A percentile compares a stretch with the other conserved stretches of the same genome.
Evolutionary conservation across 1,284 basidiomycete genomes (phyloP).

Genomic region (Rhizoctonia solani): DNA sequence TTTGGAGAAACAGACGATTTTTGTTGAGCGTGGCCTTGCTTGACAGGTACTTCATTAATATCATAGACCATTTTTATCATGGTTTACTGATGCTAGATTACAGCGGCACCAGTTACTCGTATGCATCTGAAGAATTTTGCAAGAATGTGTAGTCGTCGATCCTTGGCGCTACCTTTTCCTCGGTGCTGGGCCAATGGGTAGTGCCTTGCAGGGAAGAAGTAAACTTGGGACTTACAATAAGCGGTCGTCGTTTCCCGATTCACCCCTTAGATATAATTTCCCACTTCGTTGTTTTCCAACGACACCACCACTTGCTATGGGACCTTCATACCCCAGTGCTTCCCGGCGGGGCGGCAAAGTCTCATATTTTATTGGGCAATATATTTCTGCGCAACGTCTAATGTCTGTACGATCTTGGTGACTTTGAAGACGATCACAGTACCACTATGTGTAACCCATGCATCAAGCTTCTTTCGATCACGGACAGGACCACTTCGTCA

Average conservation of each 20-base stretch:
- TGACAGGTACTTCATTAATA: slow-evolving; percentile 70
- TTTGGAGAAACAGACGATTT: no score
- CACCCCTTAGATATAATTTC: slow-evolving; percentile 71
- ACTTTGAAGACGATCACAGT: slow-evolving; percentile 57
- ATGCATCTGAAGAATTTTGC: slow-evolving; percentile 37
- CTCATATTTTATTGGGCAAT: slow-evolving; percentile 76
- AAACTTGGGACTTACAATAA: slow-evolving; percentile 38
- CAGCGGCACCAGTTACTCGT: slow-evolving; percentile 37
- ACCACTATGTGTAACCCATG: slow-evolving; percentile 61
- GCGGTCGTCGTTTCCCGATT: slow-evolving; percentile 21
- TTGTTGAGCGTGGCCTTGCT: slow-evolving; percentile 58
- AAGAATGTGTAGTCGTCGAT: slow-evolving; percentile 36
- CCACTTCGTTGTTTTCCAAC: slow-evolving; percentile 47
- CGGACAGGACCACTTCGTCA: slow-evolving; percentile 69
- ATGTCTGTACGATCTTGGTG: slow-evolving; percentile 86
- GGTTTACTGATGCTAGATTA: slow-evolving; percentile 31
- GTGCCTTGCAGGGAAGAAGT: slow-evolving; percentile 38
- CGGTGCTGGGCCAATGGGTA: slow-evolving; percentile 35
- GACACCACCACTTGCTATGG: slow-evolving; percentile 59
- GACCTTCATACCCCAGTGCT: slow-evolving; percentile 57
- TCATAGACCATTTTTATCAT: slow-evolving; percentile 59
- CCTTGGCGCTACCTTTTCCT: slow-evolving; percentile 34
- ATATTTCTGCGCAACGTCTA: slow-evolving; percentile 82
- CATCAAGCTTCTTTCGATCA: slow-evolving; percentile 68
- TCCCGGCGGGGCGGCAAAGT: slow-evolving; percentile 62